Conservation (phyloP, 345 rosid species). For the Salix suchowensis region DNA sequence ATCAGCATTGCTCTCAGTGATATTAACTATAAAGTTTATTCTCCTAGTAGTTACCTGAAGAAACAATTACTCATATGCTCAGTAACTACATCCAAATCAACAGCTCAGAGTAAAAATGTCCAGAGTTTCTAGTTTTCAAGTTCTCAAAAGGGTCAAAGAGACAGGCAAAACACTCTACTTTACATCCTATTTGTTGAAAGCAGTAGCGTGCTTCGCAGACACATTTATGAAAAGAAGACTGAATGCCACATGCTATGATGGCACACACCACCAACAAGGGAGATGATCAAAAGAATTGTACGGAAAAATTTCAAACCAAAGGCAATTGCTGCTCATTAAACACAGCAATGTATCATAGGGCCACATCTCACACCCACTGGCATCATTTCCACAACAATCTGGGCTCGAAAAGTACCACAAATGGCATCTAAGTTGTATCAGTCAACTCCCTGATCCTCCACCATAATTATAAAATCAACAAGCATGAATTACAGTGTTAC, state of each 20-base stretch:
- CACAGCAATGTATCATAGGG: not conserved
- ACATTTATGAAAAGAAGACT: not conserved
- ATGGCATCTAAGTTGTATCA: not conserved
- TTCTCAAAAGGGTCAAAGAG: conserved; percentile 5
- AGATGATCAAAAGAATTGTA: not conserved
- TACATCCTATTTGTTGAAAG: not conserved
- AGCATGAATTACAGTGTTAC: not conserved
- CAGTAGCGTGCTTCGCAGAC: not conserved
- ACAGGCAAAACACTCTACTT: not conserved
- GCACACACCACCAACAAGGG: not conserved
- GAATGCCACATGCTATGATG: not conserved
- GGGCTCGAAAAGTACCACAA: not conserved
- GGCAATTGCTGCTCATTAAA: not conserved
- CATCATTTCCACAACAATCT: not conserved
- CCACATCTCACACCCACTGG: not conserved
- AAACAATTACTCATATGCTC: conserved; percentile 1
- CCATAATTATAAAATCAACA: not conserved
- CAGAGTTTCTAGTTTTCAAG: not conserved
- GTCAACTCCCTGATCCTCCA: not conserved
- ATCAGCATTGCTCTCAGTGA: conserved; percentile 43
- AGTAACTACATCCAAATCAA: not conserved
- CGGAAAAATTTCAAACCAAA: conserved; percentile 1
- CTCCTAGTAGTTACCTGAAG: conserved; percentile 81
- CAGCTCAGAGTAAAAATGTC: not conserved
- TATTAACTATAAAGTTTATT: conserved; percentile 84